Evolutionary conservation across 352 stramenopile species (phyloP).

Genomic region (Phytophthora litchii): DNA sequence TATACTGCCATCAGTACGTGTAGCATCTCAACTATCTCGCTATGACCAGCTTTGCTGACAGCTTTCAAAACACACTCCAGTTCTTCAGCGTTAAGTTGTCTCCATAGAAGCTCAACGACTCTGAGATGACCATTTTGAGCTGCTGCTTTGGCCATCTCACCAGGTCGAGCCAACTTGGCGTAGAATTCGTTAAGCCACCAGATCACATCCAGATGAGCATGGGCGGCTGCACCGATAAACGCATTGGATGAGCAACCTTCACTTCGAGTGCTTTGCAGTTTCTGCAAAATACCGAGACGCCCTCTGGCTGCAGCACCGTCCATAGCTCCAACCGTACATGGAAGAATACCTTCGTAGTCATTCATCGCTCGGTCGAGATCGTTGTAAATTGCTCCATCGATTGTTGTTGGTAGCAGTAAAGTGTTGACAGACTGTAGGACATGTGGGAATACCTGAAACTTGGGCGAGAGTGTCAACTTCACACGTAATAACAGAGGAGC

Average conservation of each 20-base stretch:
- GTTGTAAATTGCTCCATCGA: conserved; percentile 8
- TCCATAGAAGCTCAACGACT: conserved; percentile 7
- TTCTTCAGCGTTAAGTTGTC: conserved; percentile 1
- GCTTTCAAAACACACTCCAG: conserved; percentile 7
- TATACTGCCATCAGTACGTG: no score
- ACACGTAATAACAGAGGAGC: conserved; percentile 4
- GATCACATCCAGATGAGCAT: conserved; percentile 3
- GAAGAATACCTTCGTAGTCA: not conserved
- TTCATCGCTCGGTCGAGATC: not conserved
- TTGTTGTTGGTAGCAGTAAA: conserved; percentile 1
- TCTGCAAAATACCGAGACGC: conserved; percentile 10
- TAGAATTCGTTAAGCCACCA: conserved; percentile 13
- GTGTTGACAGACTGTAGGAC: conserved; percentile 4
- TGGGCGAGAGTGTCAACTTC: not conserved
- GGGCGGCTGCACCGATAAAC: conserved; percentile 4
- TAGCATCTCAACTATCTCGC: not conserved
- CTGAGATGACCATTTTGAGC: conserved; percentile 14
- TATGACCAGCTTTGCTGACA: not conserved
- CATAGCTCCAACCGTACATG: conserved; percentile 7
- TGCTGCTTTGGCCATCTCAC: conserved; percentile 15
- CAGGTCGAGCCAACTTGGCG: conserved; percentile 1
- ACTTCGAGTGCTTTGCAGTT: conserved; percentile 2
- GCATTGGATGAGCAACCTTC: conserved; percentile 11
- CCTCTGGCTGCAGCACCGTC: conserved; percentile 14
- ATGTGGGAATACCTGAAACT: not conserved